These are phyloP conservation scores for Clavariopsis aquatica DNA, from an alignment of 495 filamentous ascomycete species.

Conservation along the genomic window DNA sequence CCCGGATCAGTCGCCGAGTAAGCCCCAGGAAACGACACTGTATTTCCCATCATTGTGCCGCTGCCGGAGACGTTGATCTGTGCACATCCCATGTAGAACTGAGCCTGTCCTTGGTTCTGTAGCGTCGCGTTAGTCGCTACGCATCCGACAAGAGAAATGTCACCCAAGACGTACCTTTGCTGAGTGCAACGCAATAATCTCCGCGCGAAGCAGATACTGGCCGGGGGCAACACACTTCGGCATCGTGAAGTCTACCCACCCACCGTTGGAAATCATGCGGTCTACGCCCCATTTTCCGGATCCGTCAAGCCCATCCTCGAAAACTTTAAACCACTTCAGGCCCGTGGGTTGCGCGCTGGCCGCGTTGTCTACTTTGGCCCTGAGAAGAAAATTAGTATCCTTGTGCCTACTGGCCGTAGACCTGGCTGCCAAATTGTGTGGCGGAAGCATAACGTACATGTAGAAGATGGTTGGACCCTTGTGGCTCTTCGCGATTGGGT, in stretches of 20 bases:
- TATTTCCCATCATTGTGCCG: slow-evolving; percentile 50
- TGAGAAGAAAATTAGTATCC: slow-evolving; percentile 16
- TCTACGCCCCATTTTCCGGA: slow-evolving; percentile 37
- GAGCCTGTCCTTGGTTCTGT: slow-evolving; percentile 20
- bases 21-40: slow-evolving; percentile 58
- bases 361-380: slow-evolving; percentile 37
- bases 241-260: slow-evolving; percentile 34
- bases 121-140: too few relatives aligned
- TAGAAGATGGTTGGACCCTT: slow-evolving; percentile 45
- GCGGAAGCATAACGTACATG: slow-evolving; percentile 24
- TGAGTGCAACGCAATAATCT: slow-evolving; percentile 38
- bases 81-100: slow-evolving; percentile 50
- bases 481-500: slow-evolving; percentile 58
- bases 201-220: slow-evolving; percentile 34
- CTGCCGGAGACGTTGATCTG: slow-evolving; percentile 56
- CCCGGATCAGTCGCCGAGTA: slow-evolving; percentile 55
- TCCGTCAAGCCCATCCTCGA: slow-evolving; percentile 33
- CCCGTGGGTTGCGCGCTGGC: slow-evolving; percentile 18
- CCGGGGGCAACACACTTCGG: slow-evolving; percentile 33
- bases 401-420: too few relatives aligned
- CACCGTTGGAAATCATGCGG: slow-evolving; percentile 28
- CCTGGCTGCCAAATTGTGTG: too few relatives aligned
- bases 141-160: too few relatives aligned
- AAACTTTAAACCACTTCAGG: slow-evolving; percentile 39
- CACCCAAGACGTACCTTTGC: background rate